A percentile compares a stretch with the other conserved stretches of the same genome.
Evolutionary conservation across 345 rosid species (phyloP).

Genomic region (Lepidium africanum): DNA sequence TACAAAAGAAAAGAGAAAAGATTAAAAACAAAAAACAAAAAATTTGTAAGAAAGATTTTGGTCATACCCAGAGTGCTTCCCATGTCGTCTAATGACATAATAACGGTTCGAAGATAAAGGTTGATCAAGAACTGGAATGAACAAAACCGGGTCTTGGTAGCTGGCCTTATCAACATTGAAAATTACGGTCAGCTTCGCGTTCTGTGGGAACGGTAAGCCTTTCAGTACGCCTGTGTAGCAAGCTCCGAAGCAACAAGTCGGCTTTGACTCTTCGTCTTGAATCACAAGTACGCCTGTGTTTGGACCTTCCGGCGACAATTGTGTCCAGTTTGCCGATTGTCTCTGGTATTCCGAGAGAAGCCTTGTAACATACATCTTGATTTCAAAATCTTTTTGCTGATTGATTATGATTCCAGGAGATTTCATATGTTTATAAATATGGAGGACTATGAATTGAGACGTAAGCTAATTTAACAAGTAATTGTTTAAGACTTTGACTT

Average conservation of each 20-base stretch:
- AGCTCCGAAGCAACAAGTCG: conserved; percentile 44
- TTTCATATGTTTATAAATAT: too few relatives aligned
- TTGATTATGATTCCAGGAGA: too few relatives aligned
- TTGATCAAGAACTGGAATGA: conserved; percentile 42
- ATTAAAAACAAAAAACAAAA: background rate
- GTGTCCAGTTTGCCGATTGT: background rate
- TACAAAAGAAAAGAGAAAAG: too few relatives aligned
- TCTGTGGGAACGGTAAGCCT: conserved; percentile 24
- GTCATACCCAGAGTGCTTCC: conserved; percentile 21
- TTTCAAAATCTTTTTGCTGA: too few relatives aligned
- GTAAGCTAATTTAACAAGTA: too few relatives aligned
- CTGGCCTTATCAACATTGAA: too few relatives aligned
- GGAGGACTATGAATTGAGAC: too few relatives aligned
- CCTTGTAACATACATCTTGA: conserved; percentile 26
- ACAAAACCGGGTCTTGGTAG: conserved; percentile 8
- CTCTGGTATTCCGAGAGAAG: conserved; percentile 36
- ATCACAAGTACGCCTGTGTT: conserved; percentile 46
- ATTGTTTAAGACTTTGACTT: too few relatives aligned
- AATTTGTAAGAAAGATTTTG: background rate
- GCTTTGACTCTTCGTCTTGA: conserved; percentile 46
- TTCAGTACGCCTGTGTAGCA: conserved; percentile 6
- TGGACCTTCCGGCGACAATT: conserved; percentile 37
- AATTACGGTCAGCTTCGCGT: background rate
- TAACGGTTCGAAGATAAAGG: conserved; percentile 40
- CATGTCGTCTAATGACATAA: conserved; percentile 11